Evolutionary conservation across 176 grass and related monocot species (phyloP), one percentile per base, ranked within the genome.

Genomic region (barley (Hordeum vulgare)): DNA sequence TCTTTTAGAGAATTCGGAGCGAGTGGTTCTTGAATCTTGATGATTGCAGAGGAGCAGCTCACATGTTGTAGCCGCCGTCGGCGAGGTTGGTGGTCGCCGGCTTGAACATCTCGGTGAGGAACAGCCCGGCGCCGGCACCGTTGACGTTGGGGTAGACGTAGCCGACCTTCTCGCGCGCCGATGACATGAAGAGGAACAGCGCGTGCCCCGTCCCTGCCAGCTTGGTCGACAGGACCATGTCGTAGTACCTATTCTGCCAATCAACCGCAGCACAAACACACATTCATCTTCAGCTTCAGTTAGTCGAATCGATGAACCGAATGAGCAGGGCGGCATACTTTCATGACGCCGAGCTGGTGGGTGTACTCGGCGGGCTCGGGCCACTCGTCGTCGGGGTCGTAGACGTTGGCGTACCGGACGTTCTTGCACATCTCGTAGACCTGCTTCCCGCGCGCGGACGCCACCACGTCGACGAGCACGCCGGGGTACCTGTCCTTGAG

Each of bases 351-450:
- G 76, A 98, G 77, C 95, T 93, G 86, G 80, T 98, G 86, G 15
- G 79, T 88, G 77, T 98, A 98, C 76, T 98, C 95, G 11, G 82
- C 86, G 9, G 95, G 92, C 25, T 90, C 92, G 0, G 95, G 95
- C 78, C 91, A 94, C 18, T 89, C 79, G 15, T 90, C 68, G 41
- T 98, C 95, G 3, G 88, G 86, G 83, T 98, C 95, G 53, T 95
- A 98, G 23, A 73, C 90, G 54, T 89, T 77, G 28, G 92, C 90
- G 76, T 84, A 98, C 31, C 92, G 80, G 9, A 98, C 95, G 59
- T 98, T 95, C 91, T 95, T 98, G 86, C 94, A 95, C 74, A 98
- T 79, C 87, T 98, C 95, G 76, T 95, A 98, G 3, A 90, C 88
- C 85, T 98, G 92, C 82, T 98, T 98, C 8, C 95, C 95, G 56